Evolutionary conservation across 176 grass and related monocot genomes (phyloP).

Genomic region (Alloteropsis semialata): DNA sequence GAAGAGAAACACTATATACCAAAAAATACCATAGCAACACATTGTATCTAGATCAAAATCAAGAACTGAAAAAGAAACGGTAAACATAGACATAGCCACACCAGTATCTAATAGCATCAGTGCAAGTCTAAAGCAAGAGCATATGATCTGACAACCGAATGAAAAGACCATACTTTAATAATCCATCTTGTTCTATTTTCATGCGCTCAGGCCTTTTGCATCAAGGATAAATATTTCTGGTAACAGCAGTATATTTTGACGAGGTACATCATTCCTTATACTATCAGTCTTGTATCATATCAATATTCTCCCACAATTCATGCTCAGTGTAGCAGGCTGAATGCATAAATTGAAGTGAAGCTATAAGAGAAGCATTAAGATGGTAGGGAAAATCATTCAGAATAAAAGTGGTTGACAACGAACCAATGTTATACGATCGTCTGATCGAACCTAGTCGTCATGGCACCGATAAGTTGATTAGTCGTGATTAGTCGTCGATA

Average conservation of each 20-base stretch:
- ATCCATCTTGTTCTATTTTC: not conserved
- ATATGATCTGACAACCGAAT: slow-evolving; percentile 6
- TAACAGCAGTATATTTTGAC: not conserved
- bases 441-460: no score
- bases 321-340: not conserved
- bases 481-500: no score
- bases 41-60: not conserved
- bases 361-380: not conserved
- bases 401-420: not conserved
- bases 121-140: not conserved
- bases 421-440: no score
- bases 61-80: not conserved
- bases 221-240: not conserved
- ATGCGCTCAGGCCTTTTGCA: not conserved
- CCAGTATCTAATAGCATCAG: not conserved
- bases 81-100: not conserved
- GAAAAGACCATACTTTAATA: not conserved
- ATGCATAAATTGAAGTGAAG: not conserved
- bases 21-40: not conserved
- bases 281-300: not conserved
- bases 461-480: no score
- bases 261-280: not conserved
- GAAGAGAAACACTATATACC: no score
- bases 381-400: not conserved
- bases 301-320: not conserved